Evolutionary conservation across 495 filamentous ascomycete genomes (phyloP), one percentile per base, ranked within the genome.

Genomic region (Staphylotrichum tortipilum): DNA sequence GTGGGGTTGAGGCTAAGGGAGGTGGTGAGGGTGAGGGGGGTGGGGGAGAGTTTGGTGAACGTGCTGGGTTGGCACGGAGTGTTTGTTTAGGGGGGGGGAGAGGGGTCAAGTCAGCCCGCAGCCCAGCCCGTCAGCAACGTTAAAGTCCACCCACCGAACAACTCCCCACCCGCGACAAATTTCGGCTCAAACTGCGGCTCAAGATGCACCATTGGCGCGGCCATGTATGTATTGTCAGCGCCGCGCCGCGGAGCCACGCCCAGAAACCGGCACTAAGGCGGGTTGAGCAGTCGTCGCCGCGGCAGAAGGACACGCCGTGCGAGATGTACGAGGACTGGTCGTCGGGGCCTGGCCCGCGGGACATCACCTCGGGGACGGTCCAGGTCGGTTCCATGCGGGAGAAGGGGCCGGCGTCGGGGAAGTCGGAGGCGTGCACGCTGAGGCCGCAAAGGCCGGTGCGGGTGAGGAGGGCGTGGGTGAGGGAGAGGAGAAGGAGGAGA

Each of bases 221-320:
- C 28, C 4, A 31, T 34, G 29, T 14, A 5, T 0, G 21, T 3
- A 0, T 18, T 35, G 21, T 6, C 4, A 1, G 2, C 6, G n/a
- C n/a, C n/a, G n/a, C 15, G 3, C n/a, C 9, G 3, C 11, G 0
- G 5, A 2, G 0, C 36, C 34, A 34, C 3, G 26, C 35, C 36
- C 10, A 31, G 1, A 33, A 22, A 7, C 47, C 47, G n/a, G 47
- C 47, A 5, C 12, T 9, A 29, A 49, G 37, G 0, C 37, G 37
- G 9, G 28, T 26, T 7, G 47, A 41, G 37, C 47, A 49, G 38
- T 49, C 28, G 7, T 49, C 29, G 6, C 37, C 47, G 19, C 37
- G 42, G 21, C 47, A 49, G 12, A 49, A 38, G 3, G 37, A 3
- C 1, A 41, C 37, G 7, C 33, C 37, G 1, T 35, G 14, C 0